Conservation (phyloP, 139 green algal species). For the Desmodesmus armatus region DNA sequence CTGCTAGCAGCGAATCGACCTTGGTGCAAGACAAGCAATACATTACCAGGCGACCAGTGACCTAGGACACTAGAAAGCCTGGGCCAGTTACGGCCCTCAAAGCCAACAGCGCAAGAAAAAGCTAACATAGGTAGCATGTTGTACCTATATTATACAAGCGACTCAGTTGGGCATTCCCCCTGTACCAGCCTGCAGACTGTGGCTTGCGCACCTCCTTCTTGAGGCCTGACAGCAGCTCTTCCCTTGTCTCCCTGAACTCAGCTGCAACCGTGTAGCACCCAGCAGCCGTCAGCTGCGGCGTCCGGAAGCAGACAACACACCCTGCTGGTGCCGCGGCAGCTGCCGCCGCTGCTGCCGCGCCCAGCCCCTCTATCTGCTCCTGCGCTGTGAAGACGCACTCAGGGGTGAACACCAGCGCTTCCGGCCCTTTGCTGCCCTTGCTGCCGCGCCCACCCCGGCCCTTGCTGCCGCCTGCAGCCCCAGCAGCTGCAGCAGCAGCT, state of each 20-base stretch:
- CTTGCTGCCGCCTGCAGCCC: neutral
- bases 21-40: too few relatives aligned
- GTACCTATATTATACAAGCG: too few relatives aligned
- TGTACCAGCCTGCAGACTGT: too few relatives aligned
- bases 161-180: too few relatives aligned
- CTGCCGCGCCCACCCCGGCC: neutral
- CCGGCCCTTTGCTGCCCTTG: neutral
- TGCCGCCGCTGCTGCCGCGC: slow-evolving; percentile 3
- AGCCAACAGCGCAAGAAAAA: too few relatives aligned
- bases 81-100: too few relatives aligned
- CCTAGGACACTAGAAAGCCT: too few relatives aligned
- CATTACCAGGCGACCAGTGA: too few relatives aligned
- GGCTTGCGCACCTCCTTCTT: slow-evolving; percentile 60
- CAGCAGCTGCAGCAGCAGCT: slow-evolving; percentile 12
- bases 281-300: slow-evolving; percentile 47
- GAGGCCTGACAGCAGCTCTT: slow-evolving; percentile 55
- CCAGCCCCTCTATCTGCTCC: neutral
- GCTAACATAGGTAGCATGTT: too few relatives aligned
- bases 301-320: slow-evolving; percentile 19
- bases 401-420: neutral
- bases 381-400: neutral
- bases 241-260: slow-evolving; percentile 63
- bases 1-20: too few relatives aligned
- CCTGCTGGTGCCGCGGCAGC: neutral
- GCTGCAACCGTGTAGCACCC: slow-evolving; percentile 58